Percentiles rank a stretch among this genome's conserved stretches.
phyloP scores from a whole-genome alignment of 345 rosid genomes.

The Raphanus sativus region DNA sequence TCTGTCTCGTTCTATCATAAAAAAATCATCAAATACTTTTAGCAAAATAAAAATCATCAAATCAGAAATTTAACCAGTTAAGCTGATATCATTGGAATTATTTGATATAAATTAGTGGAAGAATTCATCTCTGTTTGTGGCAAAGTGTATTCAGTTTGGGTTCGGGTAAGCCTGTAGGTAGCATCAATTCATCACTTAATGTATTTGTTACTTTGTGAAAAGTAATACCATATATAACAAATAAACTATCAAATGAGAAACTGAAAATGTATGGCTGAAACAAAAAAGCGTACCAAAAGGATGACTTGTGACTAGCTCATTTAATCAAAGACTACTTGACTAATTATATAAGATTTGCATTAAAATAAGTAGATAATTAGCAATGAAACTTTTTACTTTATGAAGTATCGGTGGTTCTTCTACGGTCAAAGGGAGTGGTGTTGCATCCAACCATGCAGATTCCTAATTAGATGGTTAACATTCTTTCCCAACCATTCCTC shows the following conservation, averaged over 20 bases:
- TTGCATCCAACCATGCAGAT: conserved; percentile 39
- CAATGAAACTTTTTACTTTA: conserved; percentile 18
- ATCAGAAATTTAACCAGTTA: not conserved
- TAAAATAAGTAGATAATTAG: conserved; percentile 7
- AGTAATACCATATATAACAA: not conserved
- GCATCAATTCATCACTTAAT: not conserved
- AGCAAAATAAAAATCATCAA: not conserved
- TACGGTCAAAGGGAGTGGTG: conserved; percentile 33
- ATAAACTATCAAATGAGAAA: not conserved
- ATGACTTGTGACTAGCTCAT: not conserved
- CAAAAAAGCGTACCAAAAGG: not conserved
- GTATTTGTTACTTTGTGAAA: not conserved
- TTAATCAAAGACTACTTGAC: not conserved
- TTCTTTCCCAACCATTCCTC: conserved; percentile 20
- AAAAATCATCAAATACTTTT: not conserved
- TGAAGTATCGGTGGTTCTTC: conserved; percentile 18
- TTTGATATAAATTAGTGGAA: not conserved
- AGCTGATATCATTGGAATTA: not conserved
- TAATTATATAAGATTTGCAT: not conserved
- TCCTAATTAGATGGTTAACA: conserved; percentile 36
- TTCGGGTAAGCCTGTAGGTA: not conserved
- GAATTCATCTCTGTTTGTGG: not conserved
- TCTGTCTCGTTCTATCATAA: not conserved
- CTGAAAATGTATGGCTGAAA: not conserved
- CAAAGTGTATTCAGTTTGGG: not conserved